phyloP scores from a whole-genome alignment of 805 yeast species.

The Metschnikowia bowlesiae region DNA sequence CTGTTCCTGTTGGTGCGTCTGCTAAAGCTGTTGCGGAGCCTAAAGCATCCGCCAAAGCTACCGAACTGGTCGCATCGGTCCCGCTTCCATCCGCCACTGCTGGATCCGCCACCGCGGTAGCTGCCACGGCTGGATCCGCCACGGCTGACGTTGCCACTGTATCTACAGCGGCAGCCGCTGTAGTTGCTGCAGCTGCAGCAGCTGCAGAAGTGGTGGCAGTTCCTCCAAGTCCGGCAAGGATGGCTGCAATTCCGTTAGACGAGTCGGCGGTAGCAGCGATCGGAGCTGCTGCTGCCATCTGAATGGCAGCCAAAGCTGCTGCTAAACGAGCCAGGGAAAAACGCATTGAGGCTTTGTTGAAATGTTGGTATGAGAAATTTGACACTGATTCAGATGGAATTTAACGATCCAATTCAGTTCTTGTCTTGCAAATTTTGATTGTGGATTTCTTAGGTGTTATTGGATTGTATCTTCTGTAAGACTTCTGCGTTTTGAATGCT shows the following conservation, averaged over 20 bases:
- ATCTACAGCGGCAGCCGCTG: not conserved
- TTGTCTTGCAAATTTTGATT: too few species aligned
- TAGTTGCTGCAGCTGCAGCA: not conserved
- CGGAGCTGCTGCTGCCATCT: conserved; percentile 1
- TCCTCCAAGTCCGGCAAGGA: conserved; percentile 5
- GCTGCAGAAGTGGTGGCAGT: not conserved
- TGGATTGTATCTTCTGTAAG: too few species aligned
- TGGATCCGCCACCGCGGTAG: not conserved
- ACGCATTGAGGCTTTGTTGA: too few species aligned
- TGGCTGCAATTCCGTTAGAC: not conserved
- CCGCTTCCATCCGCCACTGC: not conserved
- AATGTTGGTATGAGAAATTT: too few species aligned
- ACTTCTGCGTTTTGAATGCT: too few species aligned
- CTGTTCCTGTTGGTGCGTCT: not conserved
- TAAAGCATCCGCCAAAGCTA: not conserved
- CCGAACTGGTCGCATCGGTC: not conserved
- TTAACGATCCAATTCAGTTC: too few species aligned
- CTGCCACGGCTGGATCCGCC: not conserved
- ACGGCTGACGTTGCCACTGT: not conserved
- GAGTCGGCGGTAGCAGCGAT: conserved; percentile 5
- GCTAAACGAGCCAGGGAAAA: not conserved
- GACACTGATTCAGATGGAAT: too few species aligned
- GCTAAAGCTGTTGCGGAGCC: not conserved
- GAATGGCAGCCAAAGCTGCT: not conserved
- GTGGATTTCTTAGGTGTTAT: too few species aligned